Conservation (phyloP, 257 asterid species). For the Craterostigma plantagineum region DNA sequence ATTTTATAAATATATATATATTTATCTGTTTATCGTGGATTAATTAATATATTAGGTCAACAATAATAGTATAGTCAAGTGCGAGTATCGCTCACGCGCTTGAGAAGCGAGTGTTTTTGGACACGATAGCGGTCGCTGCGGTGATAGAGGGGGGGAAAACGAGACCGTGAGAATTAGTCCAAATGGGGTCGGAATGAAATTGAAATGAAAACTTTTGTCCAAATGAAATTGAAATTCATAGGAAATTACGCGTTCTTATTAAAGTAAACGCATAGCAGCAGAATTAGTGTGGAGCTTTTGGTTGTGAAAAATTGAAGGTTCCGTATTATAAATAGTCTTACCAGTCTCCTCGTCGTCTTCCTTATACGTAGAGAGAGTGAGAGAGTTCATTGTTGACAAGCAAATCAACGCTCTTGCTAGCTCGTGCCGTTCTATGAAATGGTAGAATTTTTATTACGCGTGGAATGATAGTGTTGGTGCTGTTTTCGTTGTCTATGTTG, state of each 20-base stretch:
- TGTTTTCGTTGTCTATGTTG: slow-evolving; percentile 8
- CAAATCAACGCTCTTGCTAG: slow-evolving; percentile 7
- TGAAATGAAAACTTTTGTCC: slow-evolving; percentile 18
- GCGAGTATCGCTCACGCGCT: too few species aligned
- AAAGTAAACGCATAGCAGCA: slow-evolving; percentile 6
- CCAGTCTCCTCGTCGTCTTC: slow-evolving; percentile 11
- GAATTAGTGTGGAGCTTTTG: slow-evolving; percentile 7
- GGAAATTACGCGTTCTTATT: slow-evolving; percentile 34
- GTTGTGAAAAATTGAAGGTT: slow-evolving; percentile 12
- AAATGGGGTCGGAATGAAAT: slow-evolving; percentile 57
- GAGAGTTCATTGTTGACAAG: slow-evolving; percentile 8
- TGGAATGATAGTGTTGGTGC: too few species aligned
- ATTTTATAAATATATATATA: too few species aligned
- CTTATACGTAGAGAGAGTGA: neutral
- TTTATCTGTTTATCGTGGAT: too few species aligned
- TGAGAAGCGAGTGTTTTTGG: too few species aligned
- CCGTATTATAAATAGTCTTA: slow-evolving; percentile 21
- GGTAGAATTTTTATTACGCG: neutral
- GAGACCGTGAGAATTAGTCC: neutral
- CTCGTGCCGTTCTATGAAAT: neutral
- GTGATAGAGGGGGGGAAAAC: too few species aligned
- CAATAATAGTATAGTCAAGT: too few species aligned
- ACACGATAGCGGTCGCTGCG: too few species aligned
- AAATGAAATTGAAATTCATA: slow-evolving; percentile 25
- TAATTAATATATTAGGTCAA: too few species aligned